These are phyloP conservation scores for Dalechampia spathulata DNA, from an alignment of 441 rosid genomes.

Conservation along the genomic window DNA sequence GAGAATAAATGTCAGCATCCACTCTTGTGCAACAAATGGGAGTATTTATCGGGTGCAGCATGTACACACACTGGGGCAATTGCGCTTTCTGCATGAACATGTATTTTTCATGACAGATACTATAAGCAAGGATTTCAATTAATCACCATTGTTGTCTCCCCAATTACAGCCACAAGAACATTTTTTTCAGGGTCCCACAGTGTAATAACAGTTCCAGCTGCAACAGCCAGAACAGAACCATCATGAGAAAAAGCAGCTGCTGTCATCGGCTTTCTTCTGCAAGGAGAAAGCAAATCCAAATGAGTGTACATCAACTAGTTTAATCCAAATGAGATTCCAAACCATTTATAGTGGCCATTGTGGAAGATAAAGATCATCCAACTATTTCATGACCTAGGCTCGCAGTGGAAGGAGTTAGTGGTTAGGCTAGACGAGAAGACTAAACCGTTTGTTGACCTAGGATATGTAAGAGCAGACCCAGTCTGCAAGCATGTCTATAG, in stretches of 20 bases:
- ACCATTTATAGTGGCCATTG: too few species aligned
- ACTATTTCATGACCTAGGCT: too few species aligned
- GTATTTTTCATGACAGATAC: constrained; percentile 1
- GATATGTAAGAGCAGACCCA: too few species aligned
- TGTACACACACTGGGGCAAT: background rate
- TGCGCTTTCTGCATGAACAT: background rate
- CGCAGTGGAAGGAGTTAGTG: too few species aligned
- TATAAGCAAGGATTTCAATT: constrained; percentile 4
- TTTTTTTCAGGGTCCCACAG: constrained; percentile 87
- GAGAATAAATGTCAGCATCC: background rate
- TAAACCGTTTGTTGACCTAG: too few species aligned
- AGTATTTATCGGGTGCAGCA: background rate
- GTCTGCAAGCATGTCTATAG: too few species aligned
- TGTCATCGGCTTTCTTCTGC: constrained; percentile 85
- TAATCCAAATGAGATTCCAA: too few species aligned
- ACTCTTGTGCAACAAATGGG: background rate
- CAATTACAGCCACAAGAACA: constrained; percentile 75
- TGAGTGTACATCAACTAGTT: background rate
- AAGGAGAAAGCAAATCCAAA: constrained; percentile 12
- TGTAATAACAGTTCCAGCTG: constrained; percentile 82
- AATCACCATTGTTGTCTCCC: constrained; percentile 76
- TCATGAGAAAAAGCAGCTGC: constrained; percentile 94
- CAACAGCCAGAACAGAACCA: constrained; percentile 97
- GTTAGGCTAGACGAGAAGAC: too few species aligned
- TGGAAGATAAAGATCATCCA: too few species aligned